Evolutionary conservation across 2,329 filamentous ascomycete species (phyloP).

Genomic region (Madurella fahalii): DNA sequence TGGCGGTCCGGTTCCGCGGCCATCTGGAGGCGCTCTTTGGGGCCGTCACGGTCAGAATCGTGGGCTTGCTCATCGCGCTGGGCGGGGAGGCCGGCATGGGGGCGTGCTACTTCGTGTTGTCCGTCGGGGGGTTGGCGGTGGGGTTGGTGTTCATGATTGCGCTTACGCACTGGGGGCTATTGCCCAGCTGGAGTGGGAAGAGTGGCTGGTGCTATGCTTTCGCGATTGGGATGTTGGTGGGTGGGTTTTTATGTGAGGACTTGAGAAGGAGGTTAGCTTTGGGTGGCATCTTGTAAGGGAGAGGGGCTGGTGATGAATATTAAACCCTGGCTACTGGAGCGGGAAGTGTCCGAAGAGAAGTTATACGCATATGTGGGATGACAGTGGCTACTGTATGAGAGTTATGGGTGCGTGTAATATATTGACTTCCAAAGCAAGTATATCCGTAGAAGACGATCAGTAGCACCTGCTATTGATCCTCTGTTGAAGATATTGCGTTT

Average conservation of each 20-base stretch:
- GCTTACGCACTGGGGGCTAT: background rate
- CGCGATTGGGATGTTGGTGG: background rate
- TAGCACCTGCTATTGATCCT: background rate
- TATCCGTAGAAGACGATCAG: no score
- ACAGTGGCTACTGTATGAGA: no score
- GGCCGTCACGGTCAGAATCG: background rate
- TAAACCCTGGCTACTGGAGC: no score
- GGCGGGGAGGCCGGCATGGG: background rate
- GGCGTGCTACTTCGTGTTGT: background rate
- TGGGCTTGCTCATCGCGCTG: background rate
- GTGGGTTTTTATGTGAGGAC: background rate
- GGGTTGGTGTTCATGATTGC: background rate
- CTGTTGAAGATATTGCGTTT: background rate
- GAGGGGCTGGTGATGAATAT: no score
- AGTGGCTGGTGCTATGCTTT: background rate
- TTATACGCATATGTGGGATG: no score
- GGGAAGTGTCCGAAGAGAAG: no score
- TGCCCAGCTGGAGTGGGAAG: background rate
- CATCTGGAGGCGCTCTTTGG: background rate
- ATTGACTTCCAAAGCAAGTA: no score
- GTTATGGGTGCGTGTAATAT: no score
- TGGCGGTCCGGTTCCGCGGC: conserved; percentile 14
- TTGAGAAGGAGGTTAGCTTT: background rate
- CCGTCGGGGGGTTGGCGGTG: background rate
- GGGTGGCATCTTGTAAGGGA: background rate